Conservation (phyloP, 140 eudicot genomes). For the Oenanthe javanica region DNA sequence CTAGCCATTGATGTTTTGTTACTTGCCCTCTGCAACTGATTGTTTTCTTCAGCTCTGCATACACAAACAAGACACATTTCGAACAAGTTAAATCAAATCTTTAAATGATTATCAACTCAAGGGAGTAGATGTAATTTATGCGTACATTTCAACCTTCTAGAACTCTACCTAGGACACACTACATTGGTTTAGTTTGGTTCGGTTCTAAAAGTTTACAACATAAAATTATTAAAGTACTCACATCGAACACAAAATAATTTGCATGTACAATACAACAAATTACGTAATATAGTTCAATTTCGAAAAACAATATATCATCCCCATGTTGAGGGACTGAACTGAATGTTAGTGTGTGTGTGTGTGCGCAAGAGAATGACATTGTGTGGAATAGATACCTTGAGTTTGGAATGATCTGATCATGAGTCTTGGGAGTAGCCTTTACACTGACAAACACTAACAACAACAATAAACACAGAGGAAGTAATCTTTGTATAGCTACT, state of each 20-base stretch:
- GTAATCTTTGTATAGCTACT: neutral
- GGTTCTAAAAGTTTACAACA: neutral
- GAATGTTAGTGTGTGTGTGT: neutral
- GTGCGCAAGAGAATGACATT: neutral
- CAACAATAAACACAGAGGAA: neutral
- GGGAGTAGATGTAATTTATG: neutral
- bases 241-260: neutral
- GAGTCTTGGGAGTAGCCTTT: neutral
- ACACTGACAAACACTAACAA: constrained; percentile 1
- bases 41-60: neutral
- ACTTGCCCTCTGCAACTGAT: neutral
- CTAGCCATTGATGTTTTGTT: neutral
- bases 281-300: neutral
- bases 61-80: neutral
- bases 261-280: neutral
- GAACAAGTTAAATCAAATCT: neutral
- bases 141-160: neutral
- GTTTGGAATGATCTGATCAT: neutral
- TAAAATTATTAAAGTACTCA: neutral
- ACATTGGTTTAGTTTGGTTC: neutral
- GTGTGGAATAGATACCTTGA: neutral
- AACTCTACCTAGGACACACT: neutral
- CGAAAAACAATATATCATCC: neutral
- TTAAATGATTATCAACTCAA: neutral
- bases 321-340: neutral